A percentile compares a stretch with the other conserved stretches of the same genome.
phyloP scores from a whole-genome alignment of 2,329 filamentous ascomycete species.

The Pyricularia grisea region DNA sequence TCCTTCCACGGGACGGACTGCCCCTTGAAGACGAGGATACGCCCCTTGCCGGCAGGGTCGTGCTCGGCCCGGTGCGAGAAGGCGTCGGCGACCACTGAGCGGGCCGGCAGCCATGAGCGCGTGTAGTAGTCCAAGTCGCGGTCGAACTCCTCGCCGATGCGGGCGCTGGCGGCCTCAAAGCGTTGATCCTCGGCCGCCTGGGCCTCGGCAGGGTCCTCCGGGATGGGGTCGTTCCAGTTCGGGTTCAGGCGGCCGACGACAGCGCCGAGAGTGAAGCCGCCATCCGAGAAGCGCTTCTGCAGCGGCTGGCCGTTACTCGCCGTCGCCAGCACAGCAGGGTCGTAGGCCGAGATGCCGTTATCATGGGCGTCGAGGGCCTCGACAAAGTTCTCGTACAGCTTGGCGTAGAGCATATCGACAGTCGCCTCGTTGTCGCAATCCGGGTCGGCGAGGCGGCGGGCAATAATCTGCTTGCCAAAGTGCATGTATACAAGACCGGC shows the following conservation, averaged over 20 bases:
- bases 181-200: conserved; percentile 72
- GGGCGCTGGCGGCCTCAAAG: conserved; percentile 66
- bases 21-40: conserved; percentile 69
- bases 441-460: conserved; percentile 44
- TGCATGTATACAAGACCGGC: conserved; percentile 94
- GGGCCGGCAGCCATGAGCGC: conserved; percentile 77
- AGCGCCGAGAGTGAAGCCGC: conserved; percentile 75
- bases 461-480: conserved; percentile 80
- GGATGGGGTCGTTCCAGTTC: conserved; percentile 62
- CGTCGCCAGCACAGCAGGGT: conserved; percentile 56
- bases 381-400: conserved; percentile 87
- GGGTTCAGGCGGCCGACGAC: conserved; percentile 74
- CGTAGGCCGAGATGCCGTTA: conserved; percentile 83
- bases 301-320: conserved; percentile 44
- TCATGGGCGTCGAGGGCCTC: conserved; percentile 97
- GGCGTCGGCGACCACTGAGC: conserved; percentile 66
- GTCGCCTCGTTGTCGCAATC: conserved; percentile 53
- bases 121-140: conserved; percentile 69
- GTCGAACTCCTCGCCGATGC: conserved; percentile 80
- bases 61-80: conserved; percentile 59
- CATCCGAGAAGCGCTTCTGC: conserved; percentile 73
- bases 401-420: conserved; percentile 69
- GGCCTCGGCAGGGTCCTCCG: conserved; percentile 42
- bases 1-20: conserved; percentile 91
- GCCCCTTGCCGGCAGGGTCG: conserved; percentile 54